These are phyloP conservation scores for Hymenoscyphus fraxineus DNA, from an alignment of 2,329 filamentous ascomycete species.

Conservation along the genomic window DNA sequence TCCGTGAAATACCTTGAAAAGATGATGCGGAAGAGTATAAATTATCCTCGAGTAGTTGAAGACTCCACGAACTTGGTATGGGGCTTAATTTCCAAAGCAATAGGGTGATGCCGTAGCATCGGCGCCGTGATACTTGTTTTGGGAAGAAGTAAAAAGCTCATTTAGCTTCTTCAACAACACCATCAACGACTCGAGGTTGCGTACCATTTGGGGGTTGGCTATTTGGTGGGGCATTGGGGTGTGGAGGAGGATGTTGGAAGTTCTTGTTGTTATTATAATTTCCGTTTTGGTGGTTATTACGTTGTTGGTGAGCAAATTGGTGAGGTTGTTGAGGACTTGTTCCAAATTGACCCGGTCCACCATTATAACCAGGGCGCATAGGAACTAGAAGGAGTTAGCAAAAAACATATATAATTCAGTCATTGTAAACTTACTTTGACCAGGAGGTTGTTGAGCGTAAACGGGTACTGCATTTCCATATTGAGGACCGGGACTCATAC, in stretches of 20 bases:
- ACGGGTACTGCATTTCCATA: conserved; percentile 46
- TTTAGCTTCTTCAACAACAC: conserved; percentile 45
- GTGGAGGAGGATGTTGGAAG: conserved; percentile 35
- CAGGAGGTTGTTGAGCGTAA: conserved; percentile 66
- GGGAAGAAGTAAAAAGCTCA: conserved; percentile 33
- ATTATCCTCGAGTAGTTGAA: conserved; percentile 17
- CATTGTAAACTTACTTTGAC: conserved; percentile 60
- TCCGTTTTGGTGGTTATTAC: conserved; percentile 50
- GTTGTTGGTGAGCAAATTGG: conserved; percentile 53
- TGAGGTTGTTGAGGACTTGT: conserved; percentile 59
- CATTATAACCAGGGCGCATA: conserved; percentile 54
- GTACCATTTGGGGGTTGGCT: conserved; percentile 37
- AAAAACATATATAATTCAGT: conserved; percentile 9
- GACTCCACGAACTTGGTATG: not conserved
- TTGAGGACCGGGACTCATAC: conserved; percentile 65
- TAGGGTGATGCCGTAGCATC: conserved; percentile 33
- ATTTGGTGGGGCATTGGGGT: conserved; percentile 40
- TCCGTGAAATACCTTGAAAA: conserved; percentile 29
- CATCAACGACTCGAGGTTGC: conserved; percentile 39
- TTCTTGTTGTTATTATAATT: conserved; percentile 50
- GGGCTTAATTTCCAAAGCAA: conserved; percentile 6
- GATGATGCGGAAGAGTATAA: conserved; percentile 21
- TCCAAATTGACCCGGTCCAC: conserved; percentile 59
- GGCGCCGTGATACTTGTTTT: conserved; percentile 24
- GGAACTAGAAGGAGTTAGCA: conserved; percentile 49